These are phyloP conservation scores for Circinella minor DNA, from an alignment of 371 early-diverging fungal genomes.

Conservation along the genomic window DNA sequence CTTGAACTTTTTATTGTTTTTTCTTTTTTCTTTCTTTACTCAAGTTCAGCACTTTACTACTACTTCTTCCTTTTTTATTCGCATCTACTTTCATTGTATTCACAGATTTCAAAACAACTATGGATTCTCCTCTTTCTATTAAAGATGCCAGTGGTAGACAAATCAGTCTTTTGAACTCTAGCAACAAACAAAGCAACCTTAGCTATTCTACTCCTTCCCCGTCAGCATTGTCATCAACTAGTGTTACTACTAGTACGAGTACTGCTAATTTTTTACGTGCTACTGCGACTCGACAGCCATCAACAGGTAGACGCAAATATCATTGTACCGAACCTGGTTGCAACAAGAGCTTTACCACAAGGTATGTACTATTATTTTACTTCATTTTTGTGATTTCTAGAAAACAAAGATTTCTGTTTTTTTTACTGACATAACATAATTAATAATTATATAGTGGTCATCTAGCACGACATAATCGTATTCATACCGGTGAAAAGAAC, in stretches of 20 bases:
- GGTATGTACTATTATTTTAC: constrained; percentile 33
- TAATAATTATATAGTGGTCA: constrained; percentile 64
- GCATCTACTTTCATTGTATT: constrained; percentile 16
- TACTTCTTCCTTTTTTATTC: constrained; percentile 12
- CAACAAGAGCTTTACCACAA: constrained; percentile 66
- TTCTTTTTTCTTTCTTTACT: constrained; percentile 21
- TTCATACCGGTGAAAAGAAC: constrained; percentile 91
- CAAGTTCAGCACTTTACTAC: constrained; percentile 15
- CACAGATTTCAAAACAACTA: neutral
- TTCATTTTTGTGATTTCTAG: neutral
- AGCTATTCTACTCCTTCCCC: constrained; percentile 13
- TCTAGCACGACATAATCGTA: constrained; percentile 84
- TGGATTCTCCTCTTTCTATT: constrained; percentile 16
- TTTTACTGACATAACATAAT: constrained; percentile 17
- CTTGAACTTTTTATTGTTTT: constrained; percentile 20
- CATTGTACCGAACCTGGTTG: constrained; percentile 60
- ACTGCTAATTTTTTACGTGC: neutral
- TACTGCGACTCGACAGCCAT: neutral
- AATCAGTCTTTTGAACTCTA: constrained; percentile 43
- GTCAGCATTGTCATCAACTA: constrained; percentile 1
- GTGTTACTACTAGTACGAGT: constrained; percentile 1
- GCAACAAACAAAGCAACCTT: neutral
- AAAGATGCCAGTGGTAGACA: constrained; percentile 21
- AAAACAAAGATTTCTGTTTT: too few species aligned
- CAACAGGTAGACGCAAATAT: constrained; percentile 54